These are phyloP conservation scores for Didymella segeticola DNA, from an alignment of 2,329 filamentous ascomycete species.

Conservation along the genomic window DNA sequence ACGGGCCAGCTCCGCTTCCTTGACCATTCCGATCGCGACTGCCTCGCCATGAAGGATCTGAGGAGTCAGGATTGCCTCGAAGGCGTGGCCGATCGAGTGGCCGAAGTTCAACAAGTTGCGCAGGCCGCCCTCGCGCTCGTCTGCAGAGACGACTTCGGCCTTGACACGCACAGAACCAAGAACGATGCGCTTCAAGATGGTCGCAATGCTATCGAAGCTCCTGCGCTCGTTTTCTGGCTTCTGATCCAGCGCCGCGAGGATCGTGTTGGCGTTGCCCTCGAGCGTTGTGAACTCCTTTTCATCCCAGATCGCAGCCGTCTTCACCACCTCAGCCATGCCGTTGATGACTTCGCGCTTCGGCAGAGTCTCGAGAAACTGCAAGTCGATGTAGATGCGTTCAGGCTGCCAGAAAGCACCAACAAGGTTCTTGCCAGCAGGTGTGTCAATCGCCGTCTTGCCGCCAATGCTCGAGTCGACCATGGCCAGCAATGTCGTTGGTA, in stretches of 20 bases:
- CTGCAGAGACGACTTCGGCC: constrained; percentile 89
- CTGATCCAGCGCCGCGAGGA: constrained; percentile 74
- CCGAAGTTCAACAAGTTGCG: constrained; percentile 97
- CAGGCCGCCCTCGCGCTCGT: constrained; percentile 92
- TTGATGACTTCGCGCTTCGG: constrained; percentile 95
- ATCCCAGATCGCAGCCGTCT: constrained; percentile 96
- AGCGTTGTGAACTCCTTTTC: constrained; percentile 84
- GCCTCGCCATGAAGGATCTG: constrained; percentile 95
- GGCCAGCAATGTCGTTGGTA: constrained; percentile 89
- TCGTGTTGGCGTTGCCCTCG: constrained; percentile 79
- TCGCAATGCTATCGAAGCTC: constrained; percentile 71
- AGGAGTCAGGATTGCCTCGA: constrained; percentile 92
- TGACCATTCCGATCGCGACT: constrained; percentile 97
- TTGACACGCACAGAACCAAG: constrained; percentile 92
- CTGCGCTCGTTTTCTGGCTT: constrained; percentile 62
- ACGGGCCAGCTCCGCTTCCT: constrained; percentile 91
- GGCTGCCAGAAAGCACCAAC: constrained; percentile 98
- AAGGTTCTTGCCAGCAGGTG: constrained; percentile 92
- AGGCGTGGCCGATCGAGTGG: constrained; percentile 96
- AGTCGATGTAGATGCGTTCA: constrained; percentile 89
- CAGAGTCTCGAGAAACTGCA: constrained; percentile 88
- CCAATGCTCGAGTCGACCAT: constrained; percentile 99
- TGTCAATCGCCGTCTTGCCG: constrained; percentile 98
- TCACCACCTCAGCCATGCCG: constrained; percentile 97
- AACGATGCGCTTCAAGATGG: constrained; percentile 68